Evolutionary conservation across 1,284 basidiomycete genomes (phyloP).

Genomic region (Ganoderma meredithae): DNA sequence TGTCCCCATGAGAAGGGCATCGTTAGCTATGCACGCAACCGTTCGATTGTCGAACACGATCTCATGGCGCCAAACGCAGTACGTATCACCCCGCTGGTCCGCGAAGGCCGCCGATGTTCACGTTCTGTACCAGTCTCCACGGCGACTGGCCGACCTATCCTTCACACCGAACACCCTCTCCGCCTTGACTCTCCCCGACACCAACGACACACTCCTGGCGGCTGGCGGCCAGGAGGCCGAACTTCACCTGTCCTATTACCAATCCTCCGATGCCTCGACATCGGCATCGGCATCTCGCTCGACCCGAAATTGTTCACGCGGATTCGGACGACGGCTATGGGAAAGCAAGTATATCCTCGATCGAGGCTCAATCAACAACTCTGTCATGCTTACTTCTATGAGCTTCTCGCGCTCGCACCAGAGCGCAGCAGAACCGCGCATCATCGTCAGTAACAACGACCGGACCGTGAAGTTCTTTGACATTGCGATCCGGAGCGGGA

Average conservation of each 20-base stretch:
- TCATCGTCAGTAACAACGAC: constrained; percentile 88
- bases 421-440: constrained; percentile 71
- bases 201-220: constrained; percentile 72
- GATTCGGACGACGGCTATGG: constrained; percentile 54
- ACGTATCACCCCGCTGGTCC: constrained; percentile 38
- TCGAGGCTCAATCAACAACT: constrained; percentile 84
- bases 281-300: constrained; percentile 34
- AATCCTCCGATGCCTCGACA: constrained; percentile 38
- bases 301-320: constrained; percentile 30
- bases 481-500: constrained; percentile 54
- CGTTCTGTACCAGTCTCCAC: constrained; percentile 49
- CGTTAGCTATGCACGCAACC: constrained; percentile 68
- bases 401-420: constrained; percentile 63
- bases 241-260: constrained; percentile 71
- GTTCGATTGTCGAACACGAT: constrained; percentile 73
- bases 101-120: constrained; percentile 6
- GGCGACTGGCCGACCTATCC: constrained; percentile 58
- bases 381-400: constrained; percentile 73
- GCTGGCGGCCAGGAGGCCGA: constrained; percentile 86
- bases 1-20: constrained; percentile 74
- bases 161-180: constrained; percentile 78
- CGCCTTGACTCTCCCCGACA: constrained; percentile 61
- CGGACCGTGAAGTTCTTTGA: constrained; percentile 80
- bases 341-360: constrained; percentile 60
- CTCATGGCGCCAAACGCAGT: constrained; percentile 59